Evolutionary conservation across 768 basidiomycete species (phyloP).

Genomic region (Lanmaoa pseudosensibilis): DNA sequence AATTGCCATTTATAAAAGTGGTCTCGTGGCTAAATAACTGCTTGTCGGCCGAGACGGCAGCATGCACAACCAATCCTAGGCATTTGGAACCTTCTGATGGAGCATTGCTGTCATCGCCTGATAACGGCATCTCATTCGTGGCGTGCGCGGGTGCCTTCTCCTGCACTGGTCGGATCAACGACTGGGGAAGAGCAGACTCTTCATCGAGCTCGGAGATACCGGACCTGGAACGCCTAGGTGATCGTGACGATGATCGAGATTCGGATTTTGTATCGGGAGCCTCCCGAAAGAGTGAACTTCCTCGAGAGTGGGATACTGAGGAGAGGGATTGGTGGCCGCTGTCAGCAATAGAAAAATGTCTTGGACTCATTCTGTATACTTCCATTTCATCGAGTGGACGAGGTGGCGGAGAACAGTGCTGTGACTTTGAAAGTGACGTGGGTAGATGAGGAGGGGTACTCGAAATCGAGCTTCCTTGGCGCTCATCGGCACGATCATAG

Average conservation of each 20-base stretch:
- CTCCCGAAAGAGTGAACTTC: slow-evolving; percentile 31
- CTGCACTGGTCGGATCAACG: slow-evolving; percentile 34
- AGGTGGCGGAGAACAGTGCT: slow-evolving; percentile 26
- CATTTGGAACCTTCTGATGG: slow-evolving; percentile 19
- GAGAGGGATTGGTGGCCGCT: slow-evolving; percentile 17
- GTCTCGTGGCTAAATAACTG: slow-evolving; percentile 26
- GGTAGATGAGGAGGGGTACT: slow-evolving; percentile 33
- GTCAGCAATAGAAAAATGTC: slow-evolving; percentile 6
- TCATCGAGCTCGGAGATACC: slow-evolving; percentile 28
- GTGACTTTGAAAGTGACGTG: slow-evolving; percentile 16
- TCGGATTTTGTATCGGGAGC: slow-evolving; percentile 35
- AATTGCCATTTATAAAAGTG: slow-evolving; percentile 21
- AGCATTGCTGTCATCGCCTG: slow-evolving; percentile 10
- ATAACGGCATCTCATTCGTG: slow-evolving; percentile 13
- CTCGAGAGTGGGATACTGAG: slow-evolving; percentile 25
- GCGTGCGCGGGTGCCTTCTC: slow-evolving; percentile 31
- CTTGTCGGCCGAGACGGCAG: slow-evolving; percentile 13
- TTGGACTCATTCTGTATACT: slow-evolving; percentile 1
- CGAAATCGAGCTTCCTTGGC: slow-evolving; percentile 33
- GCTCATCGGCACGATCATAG: slow-evolving; percentile 29
- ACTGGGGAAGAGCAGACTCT: slow-evolving; percentile 17
- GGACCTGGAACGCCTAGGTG: slow-evolving; percentile 39
- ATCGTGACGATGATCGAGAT: slow-evolving; percentile 53
- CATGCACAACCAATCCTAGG: slow-evolving; percentile 19
- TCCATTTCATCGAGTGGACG: slow-evolving; percentile 12